Percentiles rank a stretch among this genome's conserved stretches.
Evolutionary conservation across 169 alveolate species (phyloP).

Genomic region (Cryptosporidium sp.): DNA sequence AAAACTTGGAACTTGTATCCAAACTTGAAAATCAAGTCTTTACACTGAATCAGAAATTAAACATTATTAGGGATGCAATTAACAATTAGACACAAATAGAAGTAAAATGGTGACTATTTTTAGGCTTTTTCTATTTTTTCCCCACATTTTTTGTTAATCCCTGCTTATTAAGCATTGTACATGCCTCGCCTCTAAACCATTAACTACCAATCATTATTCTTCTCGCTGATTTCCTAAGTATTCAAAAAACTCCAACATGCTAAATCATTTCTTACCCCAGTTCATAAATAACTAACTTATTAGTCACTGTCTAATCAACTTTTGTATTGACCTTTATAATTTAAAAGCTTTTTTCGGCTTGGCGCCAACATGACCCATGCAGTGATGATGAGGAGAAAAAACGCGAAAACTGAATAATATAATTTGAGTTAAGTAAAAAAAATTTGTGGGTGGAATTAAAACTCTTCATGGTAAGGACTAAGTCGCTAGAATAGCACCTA

Average conservation of each 20-base stretch:
- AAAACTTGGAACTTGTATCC: constrained; percentile 26
- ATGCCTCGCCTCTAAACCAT: not conserved
- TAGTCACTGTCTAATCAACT: not conserved
- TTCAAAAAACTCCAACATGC: no score
- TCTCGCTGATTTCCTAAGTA: no score
- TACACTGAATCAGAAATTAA: constrained; percentile 12
- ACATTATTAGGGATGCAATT: constrained; percentile 19
- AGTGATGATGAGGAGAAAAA: not conserved
- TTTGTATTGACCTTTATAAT: not conserved
- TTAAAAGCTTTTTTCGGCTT: not conserved
- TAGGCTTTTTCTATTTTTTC: not conserved
- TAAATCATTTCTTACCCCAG: not conserved
- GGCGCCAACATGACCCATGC: constrained; percentile 18
- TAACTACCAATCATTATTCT: not conserved
- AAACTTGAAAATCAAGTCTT: constrained; percentile 51
- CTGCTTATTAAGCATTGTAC: not conserved
- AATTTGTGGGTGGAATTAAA: not conserved
- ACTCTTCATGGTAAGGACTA: not conserved
- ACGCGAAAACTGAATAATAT: not conserved
- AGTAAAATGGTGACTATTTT: not conserved
- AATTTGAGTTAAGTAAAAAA: constrained; percentile 1
- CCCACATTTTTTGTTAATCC: not conserved
- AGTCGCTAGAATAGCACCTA: not conserved
- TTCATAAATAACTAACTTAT: no score
- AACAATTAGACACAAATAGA: not conserved